Conservation (phyloP, 805 yeast genomes). For the Saccharomycopsis oosterbeekiorum region DNA sequence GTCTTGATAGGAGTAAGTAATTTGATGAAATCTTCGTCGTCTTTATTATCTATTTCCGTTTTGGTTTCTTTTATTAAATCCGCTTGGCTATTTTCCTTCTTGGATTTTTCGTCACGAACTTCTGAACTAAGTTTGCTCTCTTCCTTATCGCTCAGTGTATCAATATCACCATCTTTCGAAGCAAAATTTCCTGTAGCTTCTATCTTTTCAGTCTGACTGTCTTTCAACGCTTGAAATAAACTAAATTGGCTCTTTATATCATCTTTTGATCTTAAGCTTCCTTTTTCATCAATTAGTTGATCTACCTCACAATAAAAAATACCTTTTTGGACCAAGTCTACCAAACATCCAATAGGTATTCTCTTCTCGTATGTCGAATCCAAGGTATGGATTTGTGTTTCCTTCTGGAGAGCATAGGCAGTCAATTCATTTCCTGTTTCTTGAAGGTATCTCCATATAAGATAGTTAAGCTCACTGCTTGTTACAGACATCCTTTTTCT, state of each 20-base stretch:
- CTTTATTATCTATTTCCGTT: background rate
- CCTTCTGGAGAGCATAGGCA: conserved; percentile 73
- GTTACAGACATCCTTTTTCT: conserved; percentile 56
- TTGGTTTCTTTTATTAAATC: background rate
- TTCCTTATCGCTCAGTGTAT: background rate
- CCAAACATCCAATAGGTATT: conserved; percentile 74
- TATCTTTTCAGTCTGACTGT: conserved; percentile 25
- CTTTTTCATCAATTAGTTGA: conserved; percentile 35
- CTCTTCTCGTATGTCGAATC: conserved; percentile 40
- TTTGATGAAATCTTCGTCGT: conserved; percentile 16
- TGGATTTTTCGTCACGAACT: no score
- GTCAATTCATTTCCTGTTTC: conserved; percentile 71
- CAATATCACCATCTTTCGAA: conserved; percentile 15
- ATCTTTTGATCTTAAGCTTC: conserved; percentile 24
- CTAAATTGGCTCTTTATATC: conserved; percentile 23
- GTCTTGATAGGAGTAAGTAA: conserved; percentile 30
- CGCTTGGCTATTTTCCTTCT: conserved; percentile 8
- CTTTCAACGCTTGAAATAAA: conserved; percentile 13
- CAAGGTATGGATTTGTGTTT: conserved; percentile 48
- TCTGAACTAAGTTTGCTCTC: conserved; percentile 2
- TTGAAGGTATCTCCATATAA: conserved; percentile 87
- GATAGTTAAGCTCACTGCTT: conserved; percentile 76
- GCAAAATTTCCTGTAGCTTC: conserved; percentile 27
- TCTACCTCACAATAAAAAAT: conserved; percentile 68
- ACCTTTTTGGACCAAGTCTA: conserved; percentile 78